Evolutionary conservation across 257 asterid species (phyloP).

Genomic region (Rauvolfia tetraphylla): DNA sequence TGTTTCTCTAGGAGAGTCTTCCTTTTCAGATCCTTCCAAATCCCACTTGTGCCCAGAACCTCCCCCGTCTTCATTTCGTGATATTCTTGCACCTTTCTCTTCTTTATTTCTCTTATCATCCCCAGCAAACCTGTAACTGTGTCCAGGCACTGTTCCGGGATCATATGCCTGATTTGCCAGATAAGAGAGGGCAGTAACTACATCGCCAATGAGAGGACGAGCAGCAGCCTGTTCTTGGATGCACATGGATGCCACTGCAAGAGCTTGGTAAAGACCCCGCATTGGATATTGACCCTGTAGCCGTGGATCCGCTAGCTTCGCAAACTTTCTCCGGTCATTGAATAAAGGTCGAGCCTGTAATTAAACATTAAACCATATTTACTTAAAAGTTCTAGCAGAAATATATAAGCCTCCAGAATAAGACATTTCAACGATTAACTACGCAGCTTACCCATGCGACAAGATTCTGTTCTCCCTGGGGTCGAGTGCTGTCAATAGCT

Average conservation of each 20-base stretch:
- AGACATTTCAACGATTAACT: neutral
- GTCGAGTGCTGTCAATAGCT: slow-evolving; percentile 78
- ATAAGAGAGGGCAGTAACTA: slow-evolving; percentile 93
- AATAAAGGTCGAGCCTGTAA: slow-evolving; percentile 88
- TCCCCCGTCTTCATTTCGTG: slow-evolving; percentile 69
- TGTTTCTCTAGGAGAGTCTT: slow-evolving; percentile 76
- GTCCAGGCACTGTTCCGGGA: slow-evolving; percentile 34
- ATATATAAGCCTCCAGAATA: neutral
- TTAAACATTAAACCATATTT: neutral
- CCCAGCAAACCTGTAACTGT: slow-evolving; percentile 30
- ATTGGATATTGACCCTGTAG: slow-evolving; percentile 84
- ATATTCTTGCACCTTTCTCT: slow-evolving; percentile 49
- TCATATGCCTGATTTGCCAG: slow-evolving; percentile 82
- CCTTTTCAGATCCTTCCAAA: slow-evolving; percentile 72
- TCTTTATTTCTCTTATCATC: slow-evolving; percentile 47
- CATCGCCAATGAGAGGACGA: slow-evolving; percentile 92
- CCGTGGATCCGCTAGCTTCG: slow-evolving; percentile 77
- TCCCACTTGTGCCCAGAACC: slow-evolving; percentile 80
- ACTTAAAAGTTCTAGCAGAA: neutral
- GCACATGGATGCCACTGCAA: slow-evolving; percentile 97
- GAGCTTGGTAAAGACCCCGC: slow-evolving; percentile 92
- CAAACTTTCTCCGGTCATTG: slow-evolving; percentile 80
- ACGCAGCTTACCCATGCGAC: slow-evolving; percentile 75
- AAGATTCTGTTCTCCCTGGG: slow-evolving; percentile 93
- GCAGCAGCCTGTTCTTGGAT: slow-evolving; percentile 97